Evolutionary conservation across 208 protist species (phyloP).

Genomic region (Acanthamoeba quina): DNA sequence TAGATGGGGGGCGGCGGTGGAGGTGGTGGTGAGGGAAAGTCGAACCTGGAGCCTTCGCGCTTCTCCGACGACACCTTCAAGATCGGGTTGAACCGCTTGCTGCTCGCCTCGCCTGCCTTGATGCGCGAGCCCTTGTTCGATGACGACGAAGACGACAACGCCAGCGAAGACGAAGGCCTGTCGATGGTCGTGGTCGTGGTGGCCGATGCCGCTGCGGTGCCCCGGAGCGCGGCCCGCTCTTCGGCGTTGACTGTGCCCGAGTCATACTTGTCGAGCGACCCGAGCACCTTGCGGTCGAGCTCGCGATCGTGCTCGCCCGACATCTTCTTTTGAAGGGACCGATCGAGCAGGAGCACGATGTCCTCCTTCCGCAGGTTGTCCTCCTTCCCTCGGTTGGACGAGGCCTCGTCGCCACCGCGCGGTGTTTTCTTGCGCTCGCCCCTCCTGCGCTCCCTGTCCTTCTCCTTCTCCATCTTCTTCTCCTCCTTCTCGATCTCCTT

Average conservation of each 20-base stretch:
- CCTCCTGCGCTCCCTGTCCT: not conserved
- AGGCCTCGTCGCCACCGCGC: not conserved
- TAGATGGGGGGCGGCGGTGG: not conserved
- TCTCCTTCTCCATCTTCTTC: slow-evolving; percentile 39
- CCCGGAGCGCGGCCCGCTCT: not conserved
- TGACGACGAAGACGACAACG: not conserved
- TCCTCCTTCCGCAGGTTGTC: not conserved
- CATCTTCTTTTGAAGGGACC: not conserved
- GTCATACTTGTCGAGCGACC: not conserved
- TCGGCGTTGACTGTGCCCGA: not conserved
- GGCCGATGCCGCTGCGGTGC: not conserved
- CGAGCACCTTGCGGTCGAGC: not conserved
- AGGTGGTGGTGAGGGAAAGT: not conserved
- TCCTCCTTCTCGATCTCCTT: slow-evolving; percentile 45
- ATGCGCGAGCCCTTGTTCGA: slow-evolving; percentile 11
- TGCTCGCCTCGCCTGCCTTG: too few relatives aligned
- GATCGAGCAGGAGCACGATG: slow-evolving; percentile 7
- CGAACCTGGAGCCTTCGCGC: slow-evolving; percentile 1
- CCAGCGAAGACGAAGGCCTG: not conserved
- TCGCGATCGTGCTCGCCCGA: not conserved
- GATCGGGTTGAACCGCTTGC: not conserved
- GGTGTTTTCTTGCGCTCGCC: not conserved
- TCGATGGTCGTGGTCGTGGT: not conserved
- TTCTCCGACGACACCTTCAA: not conserved
- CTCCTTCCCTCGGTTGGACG: too few relatives aligned